A percentile compares a stretch with the other conserved stretches of the same genome.
These are phyloP conservation scores for Phytophthora rubi DNA, from an alignment of 352 stramenopile genomes.

Conservation along the genomic window DNA sequence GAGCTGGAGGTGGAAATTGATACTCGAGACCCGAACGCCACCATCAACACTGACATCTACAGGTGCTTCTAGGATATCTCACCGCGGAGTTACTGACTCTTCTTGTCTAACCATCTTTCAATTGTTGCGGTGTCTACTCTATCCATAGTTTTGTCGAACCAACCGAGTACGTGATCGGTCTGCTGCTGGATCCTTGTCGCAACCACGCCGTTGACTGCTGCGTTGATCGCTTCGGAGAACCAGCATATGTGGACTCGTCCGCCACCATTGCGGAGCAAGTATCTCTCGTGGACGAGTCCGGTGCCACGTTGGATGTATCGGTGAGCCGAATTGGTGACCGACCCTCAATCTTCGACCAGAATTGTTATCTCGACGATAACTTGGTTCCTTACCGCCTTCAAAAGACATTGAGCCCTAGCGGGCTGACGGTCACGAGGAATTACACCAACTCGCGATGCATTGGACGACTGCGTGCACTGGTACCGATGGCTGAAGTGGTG, in stretches of 20 bases:
- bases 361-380: slow-evolving; percentile 73
- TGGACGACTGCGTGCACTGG: slow-evolving; percentile 53
- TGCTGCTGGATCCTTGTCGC: slow-evolving; percentile 86
- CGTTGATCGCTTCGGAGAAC: slow-evolving; percentile 80
- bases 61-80: slow-evolving; percentile 34
- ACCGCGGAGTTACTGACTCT: background rate
- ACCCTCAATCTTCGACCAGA: slow-evolving; percentile 67
- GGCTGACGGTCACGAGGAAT: slow-evolving; percentile 53
- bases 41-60: slow-evolving; percentile 77
- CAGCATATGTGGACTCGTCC: slow-evolving; percentile 45
- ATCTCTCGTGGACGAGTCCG: slow-evolving; percentile 73
- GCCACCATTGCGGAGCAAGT: slow-evolving; percentile 56
- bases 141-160: slow-evolving; percentile 61
- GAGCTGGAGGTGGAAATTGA: slow-evolving; percentile 50
- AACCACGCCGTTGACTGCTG: slow-evolving; percentile 69
- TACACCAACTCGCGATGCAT: slow-evolving; percentile 66
- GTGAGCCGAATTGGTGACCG: slow-evolving; percentile 76
- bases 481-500: slow-evolving; percentile 53
- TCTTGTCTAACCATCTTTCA: background rate
- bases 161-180: slow-evolving; percentile 76
- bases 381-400: slow-evolving; percentile 61
- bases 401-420: slow-evolving; percentile 53
- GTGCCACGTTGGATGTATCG: slow-evolving; percentile 54
- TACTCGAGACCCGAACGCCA: slow-evolving; percentile 42
- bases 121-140: background rate